phyloP scores from a whole-genome alignment of 1,284 basidiomycete species.

The Coniferiporia sulphurascens region DNA sequence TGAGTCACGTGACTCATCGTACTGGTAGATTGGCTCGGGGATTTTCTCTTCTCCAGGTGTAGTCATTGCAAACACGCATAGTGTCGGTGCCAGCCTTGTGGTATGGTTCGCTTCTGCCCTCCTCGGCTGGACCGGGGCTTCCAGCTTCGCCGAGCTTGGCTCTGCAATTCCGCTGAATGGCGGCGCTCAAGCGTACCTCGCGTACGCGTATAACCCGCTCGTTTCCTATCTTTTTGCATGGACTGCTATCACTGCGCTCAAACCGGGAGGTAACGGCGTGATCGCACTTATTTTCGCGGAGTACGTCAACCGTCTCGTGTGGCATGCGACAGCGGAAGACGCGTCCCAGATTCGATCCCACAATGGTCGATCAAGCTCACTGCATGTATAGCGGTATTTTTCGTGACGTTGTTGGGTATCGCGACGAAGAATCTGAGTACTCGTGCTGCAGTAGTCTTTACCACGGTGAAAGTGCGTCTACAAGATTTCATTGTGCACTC shows the following conservation, averaged over 20 bases:
- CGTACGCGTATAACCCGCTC: slow-evolving; percentile 85
- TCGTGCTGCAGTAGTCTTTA: slow-evolving; percentile 81
- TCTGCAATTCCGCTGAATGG: slow-evolving; percentile 83
- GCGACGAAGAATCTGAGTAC: slow-evolving; percentile 78
- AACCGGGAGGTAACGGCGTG: slow-evolving; percentile 72
- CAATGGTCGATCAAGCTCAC: slow-evolving; percentile 93
- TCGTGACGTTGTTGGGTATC: slow-evolving; percentile 76
- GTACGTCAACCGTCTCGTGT: slow-evolving; percentile 80
- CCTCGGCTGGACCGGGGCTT: slow-evolving; percentile 90
- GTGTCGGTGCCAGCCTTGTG: slow-evolving; percentile 75
- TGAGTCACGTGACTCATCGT: slow-evolving; percentile 13
- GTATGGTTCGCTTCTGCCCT: slow-evolving; percentile 81
- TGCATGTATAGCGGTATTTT: slow-evolving; percentile 65
- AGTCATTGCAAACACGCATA: slow-evolving; percentile 82
- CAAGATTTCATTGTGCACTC: not conserved
- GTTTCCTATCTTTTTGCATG: slow-evolving; percentile 85
- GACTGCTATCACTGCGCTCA: slow-evolving; percentile 85
- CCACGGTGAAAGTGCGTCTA: slow-evolving; percentile 70
- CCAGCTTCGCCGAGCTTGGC: slow-evolving; percentile 85
- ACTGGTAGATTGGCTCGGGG: slow-evolving; percentile 76
- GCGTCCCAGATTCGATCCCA: slow-evolving; percentile 77
- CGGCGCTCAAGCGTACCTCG: slow-evolving; percentile 88
- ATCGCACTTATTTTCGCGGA: slow-evolving; percentile 76
- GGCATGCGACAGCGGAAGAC: slow-evolving; percentile 57
- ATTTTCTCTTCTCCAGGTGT: slow-evolving; percentile 93